phyloP scores from a whole-genome alignment of 108 stramenopile species.

The Cyclostephanos tholiformis region DNA sequence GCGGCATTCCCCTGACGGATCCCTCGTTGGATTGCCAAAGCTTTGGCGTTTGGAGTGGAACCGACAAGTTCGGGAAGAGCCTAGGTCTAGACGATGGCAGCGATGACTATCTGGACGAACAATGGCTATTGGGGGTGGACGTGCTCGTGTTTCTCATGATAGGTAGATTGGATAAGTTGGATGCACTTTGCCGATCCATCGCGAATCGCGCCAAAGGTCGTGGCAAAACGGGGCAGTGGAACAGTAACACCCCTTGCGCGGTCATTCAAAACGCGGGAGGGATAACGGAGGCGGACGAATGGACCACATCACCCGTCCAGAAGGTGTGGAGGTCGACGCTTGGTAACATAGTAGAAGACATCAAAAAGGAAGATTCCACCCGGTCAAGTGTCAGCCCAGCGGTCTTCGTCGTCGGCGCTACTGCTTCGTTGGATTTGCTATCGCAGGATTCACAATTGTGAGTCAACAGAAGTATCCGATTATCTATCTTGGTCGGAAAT shows the following conservation, averaged over 20 bases:
- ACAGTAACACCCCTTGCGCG: slow-evolving; percentile 36
- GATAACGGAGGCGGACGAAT: not conserved
- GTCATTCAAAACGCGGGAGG: slow-evolving; percentile 51
- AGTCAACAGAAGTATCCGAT: not conserved
- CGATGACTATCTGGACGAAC: slow-evolving; percentile 3
- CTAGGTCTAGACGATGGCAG: slow-evolving; percentile 7
- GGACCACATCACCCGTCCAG: slow-evolving; percentile 21
- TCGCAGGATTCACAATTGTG: not conserved
- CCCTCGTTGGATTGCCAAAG: slow-evolving; percentile 38
- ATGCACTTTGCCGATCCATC: slow-evolving; percentile 31
- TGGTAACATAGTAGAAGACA: slow-evolving; percentile 27
- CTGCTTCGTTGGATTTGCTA: slow-evolving; percentile 34
- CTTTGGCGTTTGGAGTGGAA: slow-evolving; percentile 52
- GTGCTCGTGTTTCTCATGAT: slow-evolving; percentile 51
- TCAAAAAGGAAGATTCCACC: slow-evolving; percentile 32
- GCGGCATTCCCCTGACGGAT: slow-evolving; percentile 49
- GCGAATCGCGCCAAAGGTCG: not conserved
- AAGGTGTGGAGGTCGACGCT: slow-evolving; percentile 40
- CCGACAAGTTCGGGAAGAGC: slow-evolving; percentile 40
- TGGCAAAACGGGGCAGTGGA: slow-evolving; percentile 14
- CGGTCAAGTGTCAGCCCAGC: slow-evolving; percentile 43
- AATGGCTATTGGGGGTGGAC: slow-evolving; percentile 29
- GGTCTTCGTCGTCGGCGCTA: slow-evolving; percentile 44
- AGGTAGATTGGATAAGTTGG: slow-evolving; percentile 49
- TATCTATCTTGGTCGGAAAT: no score